phyloP scores from a whole-genome alignment of 345 rosid species.

The Theobroma cacao region DNA sequence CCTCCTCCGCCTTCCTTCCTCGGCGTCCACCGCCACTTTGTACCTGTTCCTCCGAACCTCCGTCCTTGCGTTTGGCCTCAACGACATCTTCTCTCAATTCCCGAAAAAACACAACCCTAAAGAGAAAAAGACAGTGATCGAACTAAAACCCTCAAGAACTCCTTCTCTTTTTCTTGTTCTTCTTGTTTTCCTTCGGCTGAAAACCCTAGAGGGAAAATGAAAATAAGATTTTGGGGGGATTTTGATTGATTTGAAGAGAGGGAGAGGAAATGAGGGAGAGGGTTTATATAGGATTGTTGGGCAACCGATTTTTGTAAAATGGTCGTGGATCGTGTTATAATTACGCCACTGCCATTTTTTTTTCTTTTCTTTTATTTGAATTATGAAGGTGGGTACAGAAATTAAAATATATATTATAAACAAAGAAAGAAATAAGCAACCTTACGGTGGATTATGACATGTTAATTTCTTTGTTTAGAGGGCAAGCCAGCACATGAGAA shows the following conservation, averaged over 20 bases:
- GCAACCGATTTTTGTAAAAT: neutral
- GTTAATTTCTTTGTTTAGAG: neutral
- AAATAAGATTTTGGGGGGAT: neutral
- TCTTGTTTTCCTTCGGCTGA: neutral
- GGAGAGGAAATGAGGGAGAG: neutral
- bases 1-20: constrained; percentile 32
- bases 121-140: neutral
- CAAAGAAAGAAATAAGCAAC: no score
- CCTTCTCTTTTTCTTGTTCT: neutral
- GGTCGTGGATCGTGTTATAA: neutral
- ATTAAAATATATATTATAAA: no score
- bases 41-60: constrained; percentile 25
- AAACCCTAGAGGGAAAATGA: neutral
- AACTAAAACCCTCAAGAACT: neutral
- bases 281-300: neutral
- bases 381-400: neutral
- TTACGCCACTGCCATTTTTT: neutral
- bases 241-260: neutral
- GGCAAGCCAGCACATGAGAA: neutral
- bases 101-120: neutral
- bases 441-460: neutral
- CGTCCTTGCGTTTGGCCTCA: constrained; percentile 23
- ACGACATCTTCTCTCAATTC: constrained; percentile 18
- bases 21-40: constrained; percentile 21
- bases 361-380: neutral